Conservation (phyloP, 371 early-diverging fungal species). For the Cladochytrium tenue region DNA sequence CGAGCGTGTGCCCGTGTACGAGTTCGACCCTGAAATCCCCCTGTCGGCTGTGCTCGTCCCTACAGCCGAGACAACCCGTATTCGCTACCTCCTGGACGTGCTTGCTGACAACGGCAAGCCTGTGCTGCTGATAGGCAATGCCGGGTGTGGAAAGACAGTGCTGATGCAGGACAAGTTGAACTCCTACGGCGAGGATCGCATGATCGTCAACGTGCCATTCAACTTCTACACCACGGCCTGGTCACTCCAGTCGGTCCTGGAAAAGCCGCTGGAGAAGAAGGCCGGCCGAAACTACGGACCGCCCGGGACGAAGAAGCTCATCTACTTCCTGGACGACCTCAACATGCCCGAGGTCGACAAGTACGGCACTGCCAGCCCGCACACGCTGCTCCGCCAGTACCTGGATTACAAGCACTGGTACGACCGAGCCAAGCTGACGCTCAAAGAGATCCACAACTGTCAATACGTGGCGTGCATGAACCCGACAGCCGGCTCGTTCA, state of each 20-base stretch:
- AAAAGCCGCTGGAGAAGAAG: conserved; percentile 67
- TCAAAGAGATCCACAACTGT: conserved; percentile 69
- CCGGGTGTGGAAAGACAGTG: conserved; percentile 66
- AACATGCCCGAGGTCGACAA: conserved; percentile 73
- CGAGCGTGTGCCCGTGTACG: conserved; percentile 53
- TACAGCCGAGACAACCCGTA: conserved; percentile 58
- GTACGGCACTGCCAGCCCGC: conserved; percentile 63
- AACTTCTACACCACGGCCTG: conserved; percentile 67
- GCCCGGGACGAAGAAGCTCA: conserved; percentile 61
- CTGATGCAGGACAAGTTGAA: conserved; percentile 63
- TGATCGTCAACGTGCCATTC: conserved; percentile 65
- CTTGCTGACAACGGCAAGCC: conserved; percentile 63
- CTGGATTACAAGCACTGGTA: conserved; percentile 67
- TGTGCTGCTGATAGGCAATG: conserved; percentile 62
- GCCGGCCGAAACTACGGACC: conserved; percentile 69
- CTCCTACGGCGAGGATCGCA: conserved; percentile 56
- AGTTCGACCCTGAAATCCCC: conserved; percentile 57
- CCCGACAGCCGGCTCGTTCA: conserved; percentile 67
- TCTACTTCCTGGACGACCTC: conserved; percentile 67
- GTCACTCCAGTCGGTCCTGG: conserved; percentile 58
- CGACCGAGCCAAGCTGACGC: conserved; percentile 58
- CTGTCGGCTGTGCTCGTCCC: conserved; percentile 57
- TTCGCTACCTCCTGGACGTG: conserved; percentile 58
- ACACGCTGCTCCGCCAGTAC: conserved; percentile 60
- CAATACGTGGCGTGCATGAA: conserved; percentile 70